These are phyloP conservation scores for Hyphodiscus sp. DNA, from an alignment of 2,329 filamentous ascomycete genomes.

Conservation along the genomic window DNA sequence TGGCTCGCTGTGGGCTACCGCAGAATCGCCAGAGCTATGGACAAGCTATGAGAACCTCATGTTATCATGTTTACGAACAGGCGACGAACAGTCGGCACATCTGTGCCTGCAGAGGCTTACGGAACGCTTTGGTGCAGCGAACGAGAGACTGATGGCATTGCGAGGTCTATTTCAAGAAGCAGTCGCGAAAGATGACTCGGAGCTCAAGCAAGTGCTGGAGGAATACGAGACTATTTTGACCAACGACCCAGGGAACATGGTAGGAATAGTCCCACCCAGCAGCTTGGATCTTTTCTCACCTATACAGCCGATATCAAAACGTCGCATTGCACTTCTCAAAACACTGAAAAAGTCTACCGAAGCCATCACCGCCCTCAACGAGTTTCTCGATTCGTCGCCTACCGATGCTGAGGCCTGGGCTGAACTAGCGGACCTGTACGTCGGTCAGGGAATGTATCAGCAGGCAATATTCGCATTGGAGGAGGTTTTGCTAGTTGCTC, in stretches of 20 bases:
- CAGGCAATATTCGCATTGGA: slow-evolving; percentile 87
- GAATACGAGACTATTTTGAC: slow-evolving; percentile 72
- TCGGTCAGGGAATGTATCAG: slow-evolving; percentile 67
- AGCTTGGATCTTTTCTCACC: slow-evolving; percentile 28
- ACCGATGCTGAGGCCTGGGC: slow-evolving; percentile 93
- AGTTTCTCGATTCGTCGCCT: slow-evolving; percentile 74
- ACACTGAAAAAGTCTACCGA: slow-evolving; percentile 65
- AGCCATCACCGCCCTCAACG: slow-evolving; percentile 66
- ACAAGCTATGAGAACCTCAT: slow-evolving; percentile 80
- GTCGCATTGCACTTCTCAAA: slow-evolving; percentile 72
- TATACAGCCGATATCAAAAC: slow-evolving; percentile 71
- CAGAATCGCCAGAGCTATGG: slow-evolving; percentile 78
- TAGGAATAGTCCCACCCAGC: slow-evolving; percentile 37
- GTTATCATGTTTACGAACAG: slow-evolving; percentile 74
- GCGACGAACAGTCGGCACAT: slow-evolving; percentile 72
- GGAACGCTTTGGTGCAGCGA: slow-evolving; percentile 72
- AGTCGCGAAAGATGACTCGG: slow-evolving; percentile 57
- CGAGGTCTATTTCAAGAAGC: slow-evolving; percentile 82
- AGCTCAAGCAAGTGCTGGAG: slow-evolving; percentile 63
- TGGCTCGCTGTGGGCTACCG: slow-evolving; percentile 44
- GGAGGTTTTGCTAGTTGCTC: slow-evolving; percentile 78
- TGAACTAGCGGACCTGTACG: slow-evolving; percentile 83
- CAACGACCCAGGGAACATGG: slow-evolving; percentile 72
- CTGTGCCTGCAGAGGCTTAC: slow-evolving; percentile 69
- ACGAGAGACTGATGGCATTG: slow-evolving; percentile 82